Evolutionary conservation across 805 yeast genomes (phyloP).

Genomic region (Trichomonascus vanleenenianus): DNA sequence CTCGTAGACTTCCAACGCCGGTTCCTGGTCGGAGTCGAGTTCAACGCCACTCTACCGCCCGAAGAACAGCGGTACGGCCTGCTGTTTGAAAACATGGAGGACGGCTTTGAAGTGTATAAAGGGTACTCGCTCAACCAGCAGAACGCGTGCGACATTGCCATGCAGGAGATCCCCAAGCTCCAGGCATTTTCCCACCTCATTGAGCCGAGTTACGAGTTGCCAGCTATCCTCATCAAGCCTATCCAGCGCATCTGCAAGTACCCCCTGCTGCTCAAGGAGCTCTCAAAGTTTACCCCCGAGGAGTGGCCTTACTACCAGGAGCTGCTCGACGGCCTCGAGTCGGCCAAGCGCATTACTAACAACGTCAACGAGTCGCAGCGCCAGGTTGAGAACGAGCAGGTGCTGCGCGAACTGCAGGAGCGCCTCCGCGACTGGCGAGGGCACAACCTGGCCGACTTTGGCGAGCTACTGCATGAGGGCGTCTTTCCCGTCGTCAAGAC

Average conservation of each 20-base stretch:
- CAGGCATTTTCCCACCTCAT: conserved; percentile 48
- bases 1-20: conserved; percentile 89
- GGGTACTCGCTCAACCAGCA: conserved; percentile 91
- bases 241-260: conserved; percentile 95
- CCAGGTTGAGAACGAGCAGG: conserved; percentile 74
- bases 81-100: conserved; percentile 75
- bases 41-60: conserved; percentile 68
- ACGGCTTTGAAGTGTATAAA: conserved; percentile 81
- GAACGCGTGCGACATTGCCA: conserved; percentile 75
- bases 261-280: conserved; percentile 67
- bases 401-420: conserved; percentile 57
- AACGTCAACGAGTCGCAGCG: conserved; percentile 92
- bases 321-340: conserved; percentile 57
- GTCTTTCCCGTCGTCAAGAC: conserved; percentile 38
- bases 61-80: conserved; percentile 83
- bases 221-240: conserved; percentile 84
- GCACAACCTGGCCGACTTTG: conserved; percentile 67
- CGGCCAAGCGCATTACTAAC: conserved; percentile 77
- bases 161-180: conserved; percentile 51
- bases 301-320: conserved; percentile 54
- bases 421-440: conserved; percentile 92
- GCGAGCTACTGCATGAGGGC: conserved; percentile 74
- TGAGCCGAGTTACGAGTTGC: conserved; percentile 83
- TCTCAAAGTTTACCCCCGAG: conserved; percentile 55
- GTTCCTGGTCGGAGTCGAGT: conserved; percentile 80